phyloP scores from a whole-genome alignment of 1,284 basidiomycete genomes.

The Baeospora myosura region DNA sequence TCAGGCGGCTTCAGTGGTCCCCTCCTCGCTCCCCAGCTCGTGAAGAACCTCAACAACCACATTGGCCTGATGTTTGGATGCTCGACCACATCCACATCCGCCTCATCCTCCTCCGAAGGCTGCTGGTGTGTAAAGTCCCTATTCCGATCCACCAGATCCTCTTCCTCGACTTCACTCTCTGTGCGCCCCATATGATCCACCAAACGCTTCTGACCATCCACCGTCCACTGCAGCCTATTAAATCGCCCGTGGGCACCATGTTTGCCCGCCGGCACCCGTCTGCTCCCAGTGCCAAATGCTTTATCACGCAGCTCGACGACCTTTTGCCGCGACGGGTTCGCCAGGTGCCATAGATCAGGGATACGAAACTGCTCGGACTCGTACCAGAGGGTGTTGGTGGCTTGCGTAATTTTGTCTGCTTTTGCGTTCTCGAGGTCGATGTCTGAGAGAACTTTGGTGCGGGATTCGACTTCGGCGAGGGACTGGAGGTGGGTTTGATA shows the following conservation, averaged over 20 bases:
- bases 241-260: conserved; percentile 50
- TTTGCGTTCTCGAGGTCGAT: conserved; percentile 43
- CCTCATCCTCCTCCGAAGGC: conserved; percentile 39
- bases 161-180: conserved; percentile 70
- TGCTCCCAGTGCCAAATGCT: conserved; percentile 44
- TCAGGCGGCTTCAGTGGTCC: conserved; percentile 21
- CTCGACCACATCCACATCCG: conserved; percentile 46
- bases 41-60: conserved; percentile 69
- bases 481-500: conserved; percentile 43
- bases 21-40: conserved; percentile 57
- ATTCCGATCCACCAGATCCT: conserved; percentile 38
- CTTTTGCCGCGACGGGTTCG: conserved; percentile 52
- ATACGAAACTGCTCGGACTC: conserved; percentile 63
- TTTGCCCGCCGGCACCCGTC: conserved; percentile 35
- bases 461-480: conserved; percentile 38
- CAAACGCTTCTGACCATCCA: conserved; percentile 51
- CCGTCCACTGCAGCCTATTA: conserved; percentile 59
- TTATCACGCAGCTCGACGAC: conserved; percentile 55
- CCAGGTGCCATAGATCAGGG: conserved; percentile 58
- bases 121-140: conserved; percentile 17
- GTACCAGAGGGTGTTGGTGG: conserved; percentile 61
- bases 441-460: conserved; percentile 37
- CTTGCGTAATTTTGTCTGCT: conserved; percentile 48
- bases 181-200: conserved; percentile 65
- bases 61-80: conserved; percentile 58